phyloP scores from a whole-genome alignment of 805 yeast genomes.

The Grigorovia jiainica region DNA sequence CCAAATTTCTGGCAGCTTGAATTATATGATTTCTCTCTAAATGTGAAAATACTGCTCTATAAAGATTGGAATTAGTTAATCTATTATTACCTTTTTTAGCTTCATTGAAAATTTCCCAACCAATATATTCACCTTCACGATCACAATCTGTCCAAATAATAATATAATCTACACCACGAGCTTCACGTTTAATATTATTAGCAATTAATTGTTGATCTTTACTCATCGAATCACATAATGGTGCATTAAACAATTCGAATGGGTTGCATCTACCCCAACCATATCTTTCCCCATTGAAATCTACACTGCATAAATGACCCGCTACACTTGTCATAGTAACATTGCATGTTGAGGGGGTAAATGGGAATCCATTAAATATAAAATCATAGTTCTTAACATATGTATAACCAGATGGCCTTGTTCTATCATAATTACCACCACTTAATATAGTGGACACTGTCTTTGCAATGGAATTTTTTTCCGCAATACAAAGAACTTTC shows the following conservation, averaged over 20 bases:
- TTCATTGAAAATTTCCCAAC: conserved; percentile 68
- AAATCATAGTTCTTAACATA: conserved; percentile 77
- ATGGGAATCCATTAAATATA: conserved; percentile 49
- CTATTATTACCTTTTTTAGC: conserved; percentile 40
- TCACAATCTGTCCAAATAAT: conserved; percentile 99
- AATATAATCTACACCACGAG: conserved; percentile 46
- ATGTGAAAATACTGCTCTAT: conserved; percentile 83
- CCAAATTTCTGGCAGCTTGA: conserved; percentile 65
- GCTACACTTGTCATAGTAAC: conserved; percentile 88
- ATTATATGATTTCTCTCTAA: conserved; percentile 66
- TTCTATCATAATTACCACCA: conserved; percentile 43
- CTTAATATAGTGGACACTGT: conserved; percentile 61
- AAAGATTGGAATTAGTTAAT: conserved; percentile 40
- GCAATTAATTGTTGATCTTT: conserved; percentile 42
- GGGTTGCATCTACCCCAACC: conserved; percentile 63
- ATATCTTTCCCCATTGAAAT: conserved; percentile 41
- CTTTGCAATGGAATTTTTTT: conserved; percentile 89
- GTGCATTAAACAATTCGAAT: conserved; percentile 61
- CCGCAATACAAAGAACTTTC: conserved; percentile 91
- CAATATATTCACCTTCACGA: conserved; percentile 91
- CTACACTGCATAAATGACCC: conserved; percentile 70
- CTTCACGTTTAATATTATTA: conserved; percentile 58
- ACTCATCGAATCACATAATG: conserved; percentile 38
- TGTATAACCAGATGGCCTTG: conserved; percentile 43
- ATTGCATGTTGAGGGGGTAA: conserved; percentile 47